These are phyloP conservation scores for Conoideocrella luteorostrata DNA, from an alignment of 2,329 filamentous ascomycete genomes.

Conservation along the genomic window DNA sequence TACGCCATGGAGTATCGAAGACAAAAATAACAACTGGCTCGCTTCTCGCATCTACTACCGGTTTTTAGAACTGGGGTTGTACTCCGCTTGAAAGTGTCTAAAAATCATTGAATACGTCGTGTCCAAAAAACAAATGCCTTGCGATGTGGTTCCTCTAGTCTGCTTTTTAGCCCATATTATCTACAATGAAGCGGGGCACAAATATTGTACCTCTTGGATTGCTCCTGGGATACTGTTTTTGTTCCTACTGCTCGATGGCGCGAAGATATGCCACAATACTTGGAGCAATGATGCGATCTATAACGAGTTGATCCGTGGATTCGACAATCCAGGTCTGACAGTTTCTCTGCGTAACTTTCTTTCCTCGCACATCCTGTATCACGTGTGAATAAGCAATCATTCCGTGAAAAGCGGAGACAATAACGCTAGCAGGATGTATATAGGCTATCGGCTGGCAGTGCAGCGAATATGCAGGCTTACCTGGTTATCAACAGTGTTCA, in stretches of 20 bases:
- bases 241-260: constrained; percentile 17
- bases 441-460: background rate
- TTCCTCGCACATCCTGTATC: background rate
- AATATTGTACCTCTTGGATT: too few relatives aligned
- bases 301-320: constrained; percentile 22
- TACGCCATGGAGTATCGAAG: too few relatives aligned
- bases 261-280: constrained; percentile 20
- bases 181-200: too few relatives aligned
- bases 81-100: too few relatives aligned
- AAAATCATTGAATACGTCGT: too few relatives aligned
- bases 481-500: constrained; percentile 8
- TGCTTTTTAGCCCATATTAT: too few relatives aligned
- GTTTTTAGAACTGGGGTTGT: too few relatives aligned
- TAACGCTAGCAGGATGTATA: background rate
- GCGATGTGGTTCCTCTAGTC: too few relatives aligned
- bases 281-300: constrained; percentile 19
- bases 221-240: too few relatives aligned
- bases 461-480: background rate
- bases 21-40: too few relatives aligned
- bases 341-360: constrained; percentile 21
- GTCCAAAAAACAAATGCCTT: too few relatives aligned
- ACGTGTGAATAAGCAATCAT: background rate
- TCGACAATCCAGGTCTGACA: constrained; percentile 32
- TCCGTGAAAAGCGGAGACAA: background rate
- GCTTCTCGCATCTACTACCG: too few relatives aligned